Evolutionary conservation across 441 rosid genomes (phyloP), one percentile per base, ranked within the genome.

Genomic region (Brassica balearica): DNA sequence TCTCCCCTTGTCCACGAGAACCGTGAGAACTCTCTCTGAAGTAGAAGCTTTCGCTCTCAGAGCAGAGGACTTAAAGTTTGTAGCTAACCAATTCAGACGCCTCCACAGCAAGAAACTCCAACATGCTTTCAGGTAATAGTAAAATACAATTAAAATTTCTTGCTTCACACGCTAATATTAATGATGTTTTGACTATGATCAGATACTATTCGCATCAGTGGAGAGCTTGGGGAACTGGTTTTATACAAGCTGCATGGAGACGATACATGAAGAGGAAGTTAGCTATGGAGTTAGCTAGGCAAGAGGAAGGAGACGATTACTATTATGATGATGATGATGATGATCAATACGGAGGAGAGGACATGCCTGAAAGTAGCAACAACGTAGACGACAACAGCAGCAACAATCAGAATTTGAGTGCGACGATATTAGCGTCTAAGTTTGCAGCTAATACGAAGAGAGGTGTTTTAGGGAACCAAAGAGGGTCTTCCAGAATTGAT

Each of bases 151-250:
- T 0, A 0, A 29, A 0, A 19, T 36, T 62, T 12, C 29, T 62
- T 69, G 56, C 27, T 63, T 62, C 7, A 63, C 41, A 77, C 3
- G 71, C 61, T 11, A 63, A 75, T 58, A 22, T 20, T 14, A 5
- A 11, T 55, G 23, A 19, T 70, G 48, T 29, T 74, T 62, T 58
- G 65, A 75, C 56, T 73, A 9, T 41, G 5, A 5, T 46, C 51
- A 77, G 84, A 27, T 93, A 93, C 82, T 89, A 93, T 75, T 93
- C 98, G 6, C 98, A 93, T 75, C 98, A 93, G 51, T 90, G 98
- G 98, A 83, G 95, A 77, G 85, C 94, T 0, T 91, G 95, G 98
- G 97, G 95, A 62, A 90, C 98, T 56, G 83, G 93, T 75, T 89
- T 82, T 62, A 83, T 92, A 63, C 91, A 93, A 77, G 88, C 88